These are phyloP conservation scores for Hamamelis virginiana DNA, from an alignment of 164 flowering plant species.

Conservation along the genomic window DNA sequence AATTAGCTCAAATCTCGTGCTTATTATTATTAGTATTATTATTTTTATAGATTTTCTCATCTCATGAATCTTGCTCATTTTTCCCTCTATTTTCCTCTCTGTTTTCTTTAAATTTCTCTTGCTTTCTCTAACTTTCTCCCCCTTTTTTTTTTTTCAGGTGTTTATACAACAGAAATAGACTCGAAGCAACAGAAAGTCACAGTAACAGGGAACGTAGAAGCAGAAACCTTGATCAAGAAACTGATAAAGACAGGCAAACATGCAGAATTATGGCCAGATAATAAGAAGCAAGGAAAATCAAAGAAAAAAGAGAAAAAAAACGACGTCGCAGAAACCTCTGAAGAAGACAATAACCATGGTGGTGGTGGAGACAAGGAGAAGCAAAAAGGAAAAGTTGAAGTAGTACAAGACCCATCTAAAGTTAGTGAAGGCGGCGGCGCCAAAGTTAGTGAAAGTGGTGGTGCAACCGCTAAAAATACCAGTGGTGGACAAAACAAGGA, in stretches of 20 bases:
- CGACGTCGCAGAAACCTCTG: slow-evolving; percentile 10
- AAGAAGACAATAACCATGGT: slow-evolving; percentile 1
- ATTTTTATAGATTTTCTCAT: slow-evolving; percentile 1
- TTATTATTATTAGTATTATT: too few species aligned
- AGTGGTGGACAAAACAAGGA: slow-evolving; percentile 10
- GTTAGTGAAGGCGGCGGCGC: slow-evolving; percentile 5
- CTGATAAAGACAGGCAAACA: slow-evolving; percentile 50
- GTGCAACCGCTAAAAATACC: neutral
- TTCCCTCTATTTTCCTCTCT: neutral
- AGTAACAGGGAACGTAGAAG: slow-evolving; percentile 44
- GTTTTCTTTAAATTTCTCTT: neutral
- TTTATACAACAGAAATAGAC: slow-evolving; percentile 41
- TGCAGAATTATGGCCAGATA: slow-evolving; percentile 60
- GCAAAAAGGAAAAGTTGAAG: slow-evolving; percentile 22
- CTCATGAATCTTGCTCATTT: neutral
- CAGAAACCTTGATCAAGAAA: slow-evolving; percentile 44
- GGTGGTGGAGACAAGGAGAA: slow-evolving; percentile 14
- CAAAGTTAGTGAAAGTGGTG: neutral
- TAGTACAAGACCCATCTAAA: slow-evolving; percentile 2
- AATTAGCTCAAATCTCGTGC: neutral
- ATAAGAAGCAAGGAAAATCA: slow-evolving; percentile 21
- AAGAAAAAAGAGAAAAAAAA: slow-evolving; percentile 31
- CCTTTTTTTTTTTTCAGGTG: slow-evolving; percentile 34
- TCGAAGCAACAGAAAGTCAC: slow-evolving; percentile 49
- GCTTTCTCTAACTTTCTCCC: neutral